These are phyloP conservation scores for Paulinella micropora DNA, from an alignment of 78 protist species.

Conservation along the genomic window DNA sequence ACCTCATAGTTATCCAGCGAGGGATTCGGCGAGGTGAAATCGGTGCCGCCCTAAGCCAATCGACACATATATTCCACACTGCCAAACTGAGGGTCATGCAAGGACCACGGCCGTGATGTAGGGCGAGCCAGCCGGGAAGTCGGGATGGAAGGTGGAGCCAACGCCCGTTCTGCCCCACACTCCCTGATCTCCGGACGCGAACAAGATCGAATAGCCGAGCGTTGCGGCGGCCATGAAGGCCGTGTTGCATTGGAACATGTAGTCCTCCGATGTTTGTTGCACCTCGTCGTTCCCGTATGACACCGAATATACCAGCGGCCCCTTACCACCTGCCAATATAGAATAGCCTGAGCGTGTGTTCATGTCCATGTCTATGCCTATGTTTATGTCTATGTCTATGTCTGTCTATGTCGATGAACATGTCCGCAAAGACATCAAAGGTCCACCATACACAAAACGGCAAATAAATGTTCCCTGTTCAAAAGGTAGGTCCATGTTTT, in stretches of 20 bases:
- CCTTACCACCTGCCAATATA: too few species aligned
- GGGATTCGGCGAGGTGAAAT: not conserved
- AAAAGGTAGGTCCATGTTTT: too few species aligned
- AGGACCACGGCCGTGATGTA: constrained; percentile 17
- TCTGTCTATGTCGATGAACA: too few species aligned
- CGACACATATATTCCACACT: too few species aligned
- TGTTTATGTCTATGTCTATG: too few species aligned
- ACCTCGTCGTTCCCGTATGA: constrained; percentile 17
- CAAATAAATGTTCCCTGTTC: too few species aligned
- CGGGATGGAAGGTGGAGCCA: not conserved
- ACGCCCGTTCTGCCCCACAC: constrained; percentile 1
- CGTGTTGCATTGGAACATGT: not conserved
- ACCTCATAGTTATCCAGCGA: not conserved
- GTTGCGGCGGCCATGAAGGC: constrained; percentile 7
- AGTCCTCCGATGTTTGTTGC: not conserved
- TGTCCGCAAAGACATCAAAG: too few species aligned
- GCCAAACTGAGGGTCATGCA: too few species aligned
- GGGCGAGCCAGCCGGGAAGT: constrained; percentile 20
- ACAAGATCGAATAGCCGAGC: constrained; percentile 15
- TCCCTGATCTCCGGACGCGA: constrained; percentile 34
- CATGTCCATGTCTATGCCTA: too few species aligned
- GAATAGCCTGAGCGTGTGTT: too few species aligned
- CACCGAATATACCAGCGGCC: constrained; percentile 3
- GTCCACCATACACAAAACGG: too few species aligned
- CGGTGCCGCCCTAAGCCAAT: too few species aligned